A percentile compares a stretch with the other conserved stretches of the same genome.
These are phyloP conservation scores for Uncinocarpus reesii DNA, from an alignment of 2,329 filamentous ascomycete species.

Conservation along the genomic window DNA sequence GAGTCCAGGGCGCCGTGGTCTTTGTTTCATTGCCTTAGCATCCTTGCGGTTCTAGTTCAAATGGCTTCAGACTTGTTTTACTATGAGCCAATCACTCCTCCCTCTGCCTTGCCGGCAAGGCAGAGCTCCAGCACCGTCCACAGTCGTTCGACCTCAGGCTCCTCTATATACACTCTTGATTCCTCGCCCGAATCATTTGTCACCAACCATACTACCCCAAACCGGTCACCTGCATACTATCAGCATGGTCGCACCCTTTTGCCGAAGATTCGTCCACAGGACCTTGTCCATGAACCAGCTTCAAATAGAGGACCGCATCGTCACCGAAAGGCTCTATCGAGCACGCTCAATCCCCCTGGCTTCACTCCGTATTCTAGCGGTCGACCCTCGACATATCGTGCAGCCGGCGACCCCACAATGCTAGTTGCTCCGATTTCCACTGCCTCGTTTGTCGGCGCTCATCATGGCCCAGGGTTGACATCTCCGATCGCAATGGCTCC, in stretches of 20 bases:
- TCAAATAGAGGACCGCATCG: slow-evolving; percentile 45
- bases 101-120: slow-evolving; percentile 25
- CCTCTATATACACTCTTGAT: slow-evolving; percentile 52
- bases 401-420: slow-evolving; percentile 37
- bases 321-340: slow-evolving; percentile 44
- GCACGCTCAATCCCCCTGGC: slow-evolving; percentile 42
- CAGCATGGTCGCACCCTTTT: slow-evolving; percentile 66
- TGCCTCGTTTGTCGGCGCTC: slow-evolving; percentile 19
- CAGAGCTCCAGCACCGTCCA: slow-evolving; percentile 36
- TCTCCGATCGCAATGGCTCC: slow-evolving; percentile 52
- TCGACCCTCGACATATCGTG: slow-evolving; percentile 37
- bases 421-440: slow-evolving; percentile 38
- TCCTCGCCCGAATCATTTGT: slow-evolving; percentile 59
- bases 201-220: slow-evolving; percentile 60
- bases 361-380: slow-evolving; percentile 42
- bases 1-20: neutral
- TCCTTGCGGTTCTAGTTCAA: neutral
- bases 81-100: slow-evolving; percentile 39
- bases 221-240: slow-evolving; percentile 61
- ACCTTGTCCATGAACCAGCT: slow-evolving; percentile 60
- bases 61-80: slow-evolving; percentile 31
- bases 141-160: slow-evolving; percentile 54
- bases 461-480: slow-evolving; percentile 43
- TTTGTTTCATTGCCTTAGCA: neutral
- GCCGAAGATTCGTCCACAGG: slow-evolving; percentile 76